phyloP scores from a whole-genome alignment of 257 asterid genomes.

The Przewalskia tangutica region DNA sequence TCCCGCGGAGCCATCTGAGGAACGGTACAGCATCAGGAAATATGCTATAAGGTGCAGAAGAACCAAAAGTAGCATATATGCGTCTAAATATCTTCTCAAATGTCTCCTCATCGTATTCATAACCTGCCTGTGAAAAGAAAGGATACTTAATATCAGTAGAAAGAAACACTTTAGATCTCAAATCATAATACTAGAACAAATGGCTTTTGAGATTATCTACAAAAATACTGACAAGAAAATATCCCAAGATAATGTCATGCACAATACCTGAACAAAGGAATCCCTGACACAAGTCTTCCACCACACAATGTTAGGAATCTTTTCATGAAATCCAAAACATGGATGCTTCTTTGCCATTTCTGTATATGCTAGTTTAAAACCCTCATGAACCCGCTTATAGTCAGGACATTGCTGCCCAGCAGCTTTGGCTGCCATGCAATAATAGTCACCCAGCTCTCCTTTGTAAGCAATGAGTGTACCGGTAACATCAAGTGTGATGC shows the following conservation, averaged over 20 bases:
- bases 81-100: constrained; percentile 81
- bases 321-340: constrained; percentile 81
- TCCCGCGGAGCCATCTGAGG: constrained; percentile 68
- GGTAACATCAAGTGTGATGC: constrained; percentile 88
- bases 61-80: constrained; percentile 83
- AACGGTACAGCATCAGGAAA: constrained; percentile 80
- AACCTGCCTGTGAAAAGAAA: constrained; percentile 69
- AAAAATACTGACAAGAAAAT: neutral
- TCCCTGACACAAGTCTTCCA: constrained; percentile 89
- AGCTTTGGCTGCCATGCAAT: constrained; percentile 98
- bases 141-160: neutral
- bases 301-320: constrained; percentile 86
- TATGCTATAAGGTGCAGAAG: constrained; percentile 73
- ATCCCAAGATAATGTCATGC: neutral
- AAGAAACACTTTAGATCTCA: neutral
- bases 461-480: constrained; percentile 95
- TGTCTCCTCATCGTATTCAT: constrained; percentile 86
- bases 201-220: neutral
- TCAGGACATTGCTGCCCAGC: constrained; percentile 92
- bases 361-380: constrained; percentile 79
- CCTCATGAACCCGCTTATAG: constrained; percentile 81
- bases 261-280: constrained; percentile 72
- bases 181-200: neutral
- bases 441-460: constrained; percentile 98
- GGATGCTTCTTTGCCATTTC: constrained; percentile 88